These are phyloP conservation scores for Usnea hakonensis DNA, from an alignment of 495 filamentous ascomycete genomes.

Conservation along the genomic window DNA sequence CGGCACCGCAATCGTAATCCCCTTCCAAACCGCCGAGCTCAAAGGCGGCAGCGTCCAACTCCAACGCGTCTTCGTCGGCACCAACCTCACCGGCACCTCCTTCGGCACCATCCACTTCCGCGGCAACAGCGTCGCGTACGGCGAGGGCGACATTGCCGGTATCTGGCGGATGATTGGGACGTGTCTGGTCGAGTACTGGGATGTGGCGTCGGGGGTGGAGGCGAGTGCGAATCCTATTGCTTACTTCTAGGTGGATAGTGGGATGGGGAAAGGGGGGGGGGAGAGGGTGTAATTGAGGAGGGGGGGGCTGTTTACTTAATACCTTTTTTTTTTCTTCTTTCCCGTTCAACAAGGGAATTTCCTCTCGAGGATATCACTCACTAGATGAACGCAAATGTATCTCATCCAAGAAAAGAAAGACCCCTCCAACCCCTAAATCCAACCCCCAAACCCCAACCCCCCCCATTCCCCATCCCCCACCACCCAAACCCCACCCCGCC, in stretches of 20 bases:
- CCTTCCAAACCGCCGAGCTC: slow-evolving; percentile 4
- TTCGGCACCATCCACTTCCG: slow-evolving; percentile 4
- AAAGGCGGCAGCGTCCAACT: neutral
- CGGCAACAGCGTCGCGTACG: slow-evolving; percentile 1
- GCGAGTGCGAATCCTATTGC: neutral
- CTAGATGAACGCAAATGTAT: too few species aligned
- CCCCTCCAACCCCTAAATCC: too few species aligned
- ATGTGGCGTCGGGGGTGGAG: neutral
- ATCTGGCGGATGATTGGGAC: slow-evolving; percentile 6
- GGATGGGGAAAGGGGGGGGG: too few species aligned
- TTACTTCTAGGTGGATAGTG: neutral
- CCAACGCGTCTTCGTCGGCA: slow-evolving; percentile 4
- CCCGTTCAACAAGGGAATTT: too few species aligned
- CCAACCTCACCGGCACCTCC: neutral
- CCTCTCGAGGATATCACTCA: too few species aligned
- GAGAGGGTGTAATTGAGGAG: neutral
- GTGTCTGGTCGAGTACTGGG: slow-evolving; percentile 2
- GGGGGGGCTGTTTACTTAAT: too few species aligned
- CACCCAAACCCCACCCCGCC: too few species aligned
- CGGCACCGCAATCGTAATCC: slow-evolving; percentile 3
- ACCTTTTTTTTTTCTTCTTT: too few species aligned
- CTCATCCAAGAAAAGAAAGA: too few species aligned
- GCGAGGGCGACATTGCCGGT: neutral
- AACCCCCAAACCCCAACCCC: too few species aligned
- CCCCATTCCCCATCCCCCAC: too few species aligned